phyloP scores from a whole-genome alignment of 1,139 yeast species.

The Candida neerlandica region DNA sequence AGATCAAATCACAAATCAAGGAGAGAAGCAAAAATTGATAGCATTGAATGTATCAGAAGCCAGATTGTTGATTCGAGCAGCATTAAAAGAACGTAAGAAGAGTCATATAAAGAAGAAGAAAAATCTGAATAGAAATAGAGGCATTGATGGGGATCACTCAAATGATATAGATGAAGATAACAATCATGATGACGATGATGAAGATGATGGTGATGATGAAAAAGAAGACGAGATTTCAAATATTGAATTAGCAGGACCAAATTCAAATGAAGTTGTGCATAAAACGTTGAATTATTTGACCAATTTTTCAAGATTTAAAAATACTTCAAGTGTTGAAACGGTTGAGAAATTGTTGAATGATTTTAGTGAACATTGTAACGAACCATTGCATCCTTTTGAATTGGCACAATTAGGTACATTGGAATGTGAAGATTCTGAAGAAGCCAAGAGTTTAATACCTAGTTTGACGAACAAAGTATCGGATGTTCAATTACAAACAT shows the following conservation, averaged over 20 bases:
- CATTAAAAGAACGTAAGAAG: conserved; percentile 73
- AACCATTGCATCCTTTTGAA: conserved; percentile 90
- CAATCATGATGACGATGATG: conserved; percentile 31
- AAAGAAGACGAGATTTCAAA: conserved; percentile 67
- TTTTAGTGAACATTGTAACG: conserved; percentile 59
- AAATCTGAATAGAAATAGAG: conserved; percentile 13
- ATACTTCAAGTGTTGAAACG: conserved; percentile 89
- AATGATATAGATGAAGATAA: conserved; percentile 4
- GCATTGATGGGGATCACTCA: neutral
- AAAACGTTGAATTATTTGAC: conserved; percentile 89
- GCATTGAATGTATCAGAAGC: conserved; percentile 90
- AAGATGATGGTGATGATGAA: conserved; percentile 44
- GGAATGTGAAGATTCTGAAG: conserved; percentile 96
- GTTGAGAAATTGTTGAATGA: conserved; percentile 82
- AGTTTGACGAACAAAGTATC: conserved; percentile 78
- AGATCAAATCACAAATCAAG: conserved; percentile 78
- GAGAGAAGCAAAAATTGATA: conserved; percentile 73
- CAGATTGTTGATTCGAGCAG: conserved; percentile 85
- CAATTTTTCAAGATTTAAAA: conserved; percentile 85
- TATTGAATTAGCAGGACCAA: conserved; percentile 69
- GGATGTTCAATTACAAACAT: conserved; percentile 83
- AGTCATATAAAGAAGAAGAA: conserved; percentile 6
- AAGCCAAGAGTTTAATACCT: conserved; percentile 92
- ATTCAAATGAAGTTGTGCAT: conserved; percentile 71
- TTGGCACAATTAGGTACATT: conserved; percentile 91